Evolutionary conservation across 768 basidiomycete genomes (phyloP).

Genomic region (Hypholoma fasciculare): DNA sequence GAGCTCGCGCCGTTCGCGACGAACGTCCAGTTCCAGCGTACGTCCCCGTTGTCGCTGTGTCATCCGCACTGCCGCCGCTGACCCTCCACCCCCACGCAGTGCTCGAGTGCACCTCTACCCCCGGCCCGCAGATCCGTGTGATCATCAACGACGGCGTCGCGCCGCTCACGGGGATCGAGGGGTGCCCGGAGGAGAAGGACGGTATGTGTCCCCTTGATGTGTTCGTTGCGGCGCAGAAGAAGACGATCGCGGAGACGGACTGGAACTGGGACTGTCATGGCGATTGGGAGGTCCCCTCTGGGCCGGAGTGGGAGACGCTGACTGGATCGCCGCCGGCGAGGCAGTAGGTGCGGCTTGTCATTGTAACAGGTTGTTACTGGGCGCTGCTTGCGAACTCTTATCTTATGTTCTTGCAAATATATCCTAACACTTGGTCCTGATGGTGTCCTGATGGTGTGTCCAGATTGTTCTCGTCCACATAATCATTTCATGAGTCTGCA

Average conservation of each 20-base stretch:
- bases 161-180: conserved; percentile 75
- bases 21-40: conserved; percentile 88
- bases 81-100: conserved; percentile 38
- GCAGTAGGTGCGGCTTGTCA: no score
- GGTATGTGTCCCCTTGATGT: conserved; percentile 77
- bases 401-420: no score
- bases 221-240: conserved; percentile 71
- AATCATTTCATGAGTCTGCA: no score
- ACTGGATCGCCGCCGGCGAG: conserved; percentile 60
- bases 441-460: no score
- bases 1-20: conserved; percentile 87
- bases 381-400: no score
- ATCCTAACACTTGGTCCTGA: no score
- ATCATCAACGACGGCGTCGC: conserved; percentile 88
- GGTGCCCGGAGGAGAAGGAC: conserved; percentile 69
- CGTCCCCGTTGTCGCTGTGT: conserved; percentile 18
- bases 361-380: no score
- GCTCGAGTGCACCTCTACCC: conserved; percentile 53
- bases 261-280: conserved; percentile 78
- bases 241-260: conserved; percentile 64
- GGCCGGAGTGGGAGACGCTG: conserved; percentile 69
- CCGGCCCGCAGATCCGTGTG: conserved; percentile 68
- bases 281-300: conserved; percentile 71
- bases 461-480: no score
- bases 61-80: conserved; percentile 15